These are phyloP conservation scores for Rhytidiadelphus loreus DNA, from an alignment of 225 moss, liverwort and hornwort genomes.

Conservation along the genomic window DNA sequence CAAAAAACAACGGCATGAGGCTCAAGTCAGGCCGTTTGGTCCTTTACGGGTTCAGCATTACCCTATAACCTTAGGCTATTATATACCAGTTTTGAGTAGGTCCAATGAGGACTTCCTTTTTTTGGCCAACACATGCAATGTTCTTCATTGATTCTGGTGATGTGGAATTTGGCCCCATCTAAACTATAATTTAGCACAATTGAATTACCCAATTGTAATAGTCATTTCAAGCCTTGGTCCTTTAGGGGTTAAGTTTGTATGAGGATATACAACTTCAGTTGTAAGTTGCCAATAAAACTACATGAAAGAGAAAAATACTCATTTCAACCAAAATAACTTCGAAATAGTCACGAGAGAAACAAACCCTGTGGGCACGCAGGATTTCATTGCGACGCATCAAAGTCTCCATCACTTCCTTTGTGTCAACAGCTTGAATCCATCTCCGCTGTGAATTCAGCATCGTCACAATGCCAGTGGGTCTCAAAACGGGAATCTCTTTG, in stretches of 20 bases:
- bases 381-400: conserved; percentile 52
- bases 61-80: background rate
- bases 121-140: background rate
- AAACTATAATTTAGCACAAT: background rate
- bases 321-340: background rate
- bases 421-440: conserved; percentile 69
- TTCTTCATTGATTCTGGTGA: background rate
- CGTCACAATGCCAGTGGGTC: conserved; percentile 69
- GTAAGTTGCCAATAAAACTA: background rate
- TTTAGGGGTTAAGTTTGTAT: background rate
- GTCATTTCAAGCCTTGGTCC: background rate
- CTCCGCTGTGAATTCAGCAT: conserved; percentile 78
- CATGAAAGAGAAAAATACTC: background rate
- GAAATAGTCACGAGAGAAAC: background rate
- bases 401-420: conserved; percentile 62
- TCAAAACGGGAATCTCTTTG: conserved; percentile 65
- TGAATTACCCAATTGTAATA: background rate
- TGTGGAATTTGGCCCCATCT: background rate
- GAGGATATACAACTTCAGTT: background rate
- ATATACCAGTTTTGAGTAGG: background rate
- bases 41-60: background rate
- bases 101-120: background rate
- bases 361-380: conserved; percentile 79
- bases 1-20: background rate
- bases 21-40: background rate